Base-by-base conservation (phyloP, 140 eudicot genomes). In the Cichorium intybus region DNA sequence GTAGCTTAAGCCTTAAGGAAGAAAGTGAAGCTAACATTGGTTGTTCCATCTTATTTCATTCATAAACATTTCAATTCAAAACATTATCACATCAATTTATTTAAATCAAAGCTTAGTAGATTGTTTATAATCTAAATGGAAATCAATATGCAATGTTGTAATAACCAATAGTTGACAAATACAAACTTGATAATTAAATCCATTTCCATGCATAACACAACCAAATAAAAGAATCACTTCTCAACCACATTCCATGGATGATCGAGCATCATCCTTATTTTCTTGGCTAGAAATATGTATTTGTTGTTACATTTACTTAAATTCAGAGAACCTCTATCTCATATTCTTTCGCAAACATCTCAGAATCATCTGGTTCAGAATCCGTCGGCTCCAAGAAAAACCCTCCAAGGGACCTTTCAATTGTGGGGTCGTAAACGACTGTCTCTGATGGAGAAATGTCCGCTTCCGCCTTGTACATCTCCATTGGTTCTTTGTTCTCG, bases 391-490 rank as follows among this genome's bases (percentile, higher is more conserved):
- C 84, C 72, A 58, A 15, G 33, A 76, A 68, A 59, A 76, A 80
- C 8, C 79, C 91, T 77, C 77, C 70, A 4, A 77, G 66, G 66
- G 89, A 81, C 64, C 89, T 77, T 76, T 84, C 70, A 50, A 75
- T 58, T 5, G 56, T 53, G 4, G 95, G 93, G 46, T 90, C 77
- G 35, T 85, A 79, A 24, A 83, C 64, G 11, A 79, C 71, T 61
- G 73, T 88, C 24, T 77, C 49, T 5, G 86, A 62, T 11, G 75
- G 79, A 18, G 81, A 74, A 8, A 47, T 57, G 67, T 64, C 75
- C 41, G 48, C 66, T 59, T 93, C 85, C 23, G 84, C 78, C 72
- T 66, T 80, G 49, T 29, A 72, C 59, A 83, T 62, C 62, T 70
- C 75, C 20, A 46, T 45, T n/a, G 59, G 26, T 56, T 59, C 68